These are phyloP conservation scores for Eucalyptus lansdowneana DNA, from an alignment of 345 rosid species.

Conservation along the genomic window DNA sequence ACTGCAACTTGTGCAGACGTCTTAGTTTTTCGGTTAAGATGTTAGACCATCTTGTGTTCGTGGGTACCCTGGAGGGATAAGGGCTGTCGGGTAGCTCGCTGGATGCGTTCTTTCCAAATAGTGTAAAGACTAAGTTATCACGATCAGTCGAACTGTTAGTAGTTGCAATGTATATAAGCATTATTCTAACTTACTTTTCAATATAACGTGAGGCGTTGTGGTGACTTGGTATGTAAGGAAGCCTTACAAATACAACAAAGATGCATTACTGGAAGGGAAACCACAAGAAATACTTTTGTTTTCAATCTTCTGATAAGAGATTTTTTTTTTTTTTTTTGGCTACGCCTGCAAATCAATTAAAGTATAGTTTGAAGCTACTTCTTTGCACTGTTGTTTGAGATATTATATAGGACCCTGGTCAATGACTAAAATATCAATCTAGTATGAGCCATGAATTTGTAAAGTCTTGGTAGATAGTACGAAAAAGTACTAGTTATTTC, in stretches of 20 bases:
- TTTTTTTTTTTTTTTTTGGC: too few species aligned
- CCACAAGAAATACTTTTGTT: neutral
- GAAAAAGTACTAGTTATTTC: neutral
- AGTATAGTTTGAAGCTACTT: neutral
- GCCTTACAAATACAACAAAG: neutral
- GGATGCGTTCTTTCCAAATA: fast-evolving
- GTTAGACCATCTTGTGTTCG: neutral
- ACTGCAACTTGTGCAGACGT: neutral
- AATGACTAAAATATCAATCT: neutral
- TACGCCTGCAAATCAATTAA: neutral
- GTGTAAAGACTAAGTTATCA: neutral
- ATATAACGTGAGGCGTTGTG: neutral
- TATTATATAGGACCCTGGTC: neutral
- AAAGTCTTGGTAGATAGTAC: neutral
- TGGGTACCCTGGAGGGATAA: neutral
- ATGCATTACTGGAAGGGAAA: neutral
- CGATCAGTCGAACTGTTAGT: fast-evolving
- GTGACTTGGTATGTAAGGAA: neutral
- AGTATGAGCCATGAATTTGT: neutral
- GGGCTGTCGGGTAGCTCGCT: fast-evolving
- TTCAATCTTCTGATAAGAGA: neutral
- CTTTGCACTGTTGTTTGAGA: neutral
- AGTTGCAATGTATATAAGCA: fast-evolving
- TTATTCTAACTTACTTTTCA: too few species aligned
- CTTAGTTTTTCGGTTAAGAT: neutral